A percentile compares a stretch with the other conserved stretches of the same genome.
Evolutionary conservation across 2,329 filamentous ascomycete species (phyloP).

Genomic region (Sclerotinia glacialis): DNA sequence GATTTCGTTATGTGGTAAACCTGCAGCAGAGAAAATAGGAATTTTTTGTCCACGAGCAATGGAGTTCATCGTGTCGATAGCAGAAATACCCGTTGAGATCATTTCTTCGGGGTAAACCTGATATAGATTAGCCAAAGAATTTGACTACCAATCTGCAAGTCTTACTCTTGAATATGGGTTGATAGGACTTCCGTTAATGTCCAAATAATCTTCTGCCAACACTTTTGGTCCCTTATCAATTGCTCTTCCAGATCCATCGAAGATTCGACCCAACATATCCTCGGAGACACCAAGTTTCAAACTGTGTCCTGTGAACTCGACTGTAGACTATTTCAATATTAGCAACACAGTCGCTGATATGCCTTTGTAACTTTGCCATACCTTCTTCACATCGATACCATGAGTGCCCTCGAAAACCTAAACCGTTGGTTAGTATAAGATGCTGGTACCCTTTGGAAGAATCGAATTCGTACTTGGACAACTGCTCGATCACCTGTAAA

Average conservation of each 20-base stretch:
- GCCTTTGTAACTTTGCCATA: slow-evolving; percentile 41
- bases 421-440: slow-evolving; percentile 34
- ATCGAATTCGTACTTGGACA: slow-evolving; percentile 68
- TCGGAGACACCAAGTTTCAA: slow-evolving; percentile 98
- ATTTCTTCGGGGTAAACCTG: slow-evolving; percentile 99
- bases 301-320: slow-evolving; percentile 95
- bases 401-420: slow-evolving; percentile 97
- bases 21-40: slow-evolving; percentile 96
- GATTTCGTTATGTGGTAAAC: slow-evolving; percentile 99
- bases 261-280: slow-evolving; percentile 98
- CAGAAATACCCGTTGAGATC: slow-evolving; percentile 99
- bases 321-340: slow-evolving; percentile 67
- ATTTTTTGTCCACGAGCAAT: slow-evolving; percentile 99
- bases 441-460: neutral
- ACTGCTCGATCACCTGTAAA: slow-evolving; percentile 79
- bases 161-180: slow-evolving; percentile 94
- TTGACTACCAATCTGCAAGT: slow-evolving; percentile 18
- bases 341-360: slow-evolving; percentile 17
- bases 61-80: slow-evolving; percentile 97
- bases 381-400: slow-evolving; percentile 98
- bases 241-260: slow-evolving; percentile 94
- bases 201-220: slow-evolving; percentile 93
- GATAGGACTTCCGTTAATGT: slow-evolving; percentile 98
- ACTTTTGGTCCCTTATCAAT: slow-evolving; percentile 99
- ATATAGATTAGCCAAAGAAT: slow-evolving; percentile 8